phyloP scores from a whole-genome alignment of 306 rosid genomes.

The Abrus pulchellus region DNA sequence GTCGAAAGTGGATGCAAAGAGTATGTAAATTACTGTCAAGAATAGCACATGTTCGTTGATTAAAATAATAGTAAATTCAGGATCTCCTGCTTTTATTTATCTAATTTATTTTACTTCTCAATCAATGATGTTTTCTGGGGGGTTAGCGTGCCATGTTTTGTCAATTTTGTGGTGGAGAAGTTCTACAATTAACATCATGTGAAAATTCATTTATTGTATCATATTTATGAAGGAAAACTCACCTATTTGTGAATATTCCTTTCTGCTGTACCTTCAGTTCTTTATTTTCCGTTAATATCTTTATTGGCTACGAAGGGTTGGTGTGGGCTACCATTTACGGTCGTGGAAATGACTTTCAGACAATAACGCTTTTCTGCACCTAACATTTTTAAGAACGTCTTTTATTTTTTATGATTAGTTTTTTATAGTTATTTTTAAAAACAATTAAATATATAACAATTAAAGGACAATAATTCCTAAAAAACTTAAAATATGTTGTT shows the following conservation, averaged over 20 bases:
- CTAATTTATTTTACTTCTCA: constrained; percentile 46
- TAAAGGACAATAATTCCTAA: too few relatives aligned
- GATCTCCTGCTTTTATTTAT: constrained; percentile 42
- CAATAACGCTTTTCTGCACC: neutral
- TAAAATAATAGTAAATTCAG: constrained; percentile 54
- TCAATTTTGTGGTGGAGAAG: constrained; percentile 53
- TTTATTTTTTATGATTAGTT: too few relatives aligned
- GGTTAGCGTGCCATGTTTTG: constrained; percentile 53
- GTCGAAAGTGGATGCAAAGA: constrained; percentile 63
- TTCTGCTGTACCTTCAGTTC: constrained; percentile 4
- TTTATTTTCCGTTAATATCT: neutral
- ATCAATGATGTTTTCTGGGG: constrained; percentile 43
- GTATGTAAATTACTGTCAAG: constrained; percentile 55
- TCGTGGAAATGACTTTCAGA: neutral
- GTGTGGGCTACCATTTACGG: neutral
- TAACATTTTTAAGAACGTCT: too few relatives aligned
- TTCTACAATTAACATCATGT: constrained; percentile 46
- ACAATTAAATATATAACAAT: too few relatives aligned
- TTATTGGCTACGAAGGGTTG: neutral
- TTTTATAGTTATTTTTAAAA: too few relatives aligned
- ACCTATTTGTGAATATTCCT: constrained; percentile 38
- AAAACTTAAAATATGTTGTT: too few relatives aligned
- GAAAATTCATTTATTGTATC: constrained; percentile 35
- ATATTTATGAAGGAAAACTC: constrained; percentile 40
- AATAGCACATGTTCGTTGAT: constrained; percentile 48